Conservation (phyloP, 2,329 filamentous ascomycete species). For the Sporothrix brasiliensis region DNA sequence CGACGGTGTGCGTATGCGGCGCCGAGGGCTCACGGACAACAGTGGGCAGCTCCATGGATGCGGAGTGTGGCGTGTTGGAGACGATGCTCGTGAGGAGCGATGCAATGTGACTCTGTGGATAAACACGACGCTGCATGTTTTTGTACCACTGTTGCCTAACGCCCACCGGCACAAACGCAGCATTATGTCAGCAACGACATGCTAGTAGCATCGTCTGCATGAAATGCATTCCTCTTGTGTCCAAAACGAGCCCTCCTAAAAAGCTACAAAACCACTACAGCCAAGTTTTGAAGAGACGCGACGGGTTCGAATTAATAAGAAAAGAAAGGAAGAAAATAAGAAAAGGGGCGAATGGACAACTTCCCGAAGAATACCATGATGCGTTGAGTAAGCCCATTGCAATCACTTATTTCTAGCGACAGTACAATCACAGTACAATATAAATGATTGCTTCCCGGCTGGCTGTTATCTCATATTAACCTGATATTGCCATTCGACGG, state of each 20-base stretch:
- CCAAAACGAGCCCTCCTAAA: too few relatives aligned
- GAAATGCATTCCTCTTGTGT: background rate
- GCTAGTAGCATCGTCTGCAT: background rate
- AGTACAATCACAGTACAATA: background rate
- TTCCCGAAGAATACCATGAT: background rate
- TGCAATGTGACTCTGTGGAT: background rate
- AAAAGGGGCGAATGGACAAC: background rate
- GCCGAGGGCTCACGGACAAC: background rate
- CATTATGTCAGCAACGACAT: background rate
- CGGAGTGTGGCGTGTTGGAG: background rate
- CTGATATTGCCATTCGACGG: background rate
- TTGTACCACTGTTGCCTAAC: background rate
- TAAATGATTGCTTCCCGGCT: too few relatives aligned
- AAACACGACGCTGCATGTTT: background rate
- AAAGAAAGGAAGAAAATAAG: background rate
- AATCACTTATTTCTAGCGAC: background rate
- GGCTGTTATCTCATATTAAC: background rate
- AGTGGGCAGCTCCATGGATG: background rate
- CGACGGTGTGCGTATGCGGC: constrained; percentile 47
- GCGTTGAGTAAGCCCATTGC: background rate
- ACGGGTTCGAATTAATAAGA: background rate
- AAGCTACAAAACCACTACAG: too few relatives aligned
- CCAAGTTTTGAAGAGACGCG: too few relatives aligned
- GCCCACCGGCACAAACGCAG: background rate
- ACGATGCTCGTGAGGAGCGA: too few relatives aligned